Conservation (phyloP, 306 rosid species). For the Hylodesmum podocarpum region DNA sequence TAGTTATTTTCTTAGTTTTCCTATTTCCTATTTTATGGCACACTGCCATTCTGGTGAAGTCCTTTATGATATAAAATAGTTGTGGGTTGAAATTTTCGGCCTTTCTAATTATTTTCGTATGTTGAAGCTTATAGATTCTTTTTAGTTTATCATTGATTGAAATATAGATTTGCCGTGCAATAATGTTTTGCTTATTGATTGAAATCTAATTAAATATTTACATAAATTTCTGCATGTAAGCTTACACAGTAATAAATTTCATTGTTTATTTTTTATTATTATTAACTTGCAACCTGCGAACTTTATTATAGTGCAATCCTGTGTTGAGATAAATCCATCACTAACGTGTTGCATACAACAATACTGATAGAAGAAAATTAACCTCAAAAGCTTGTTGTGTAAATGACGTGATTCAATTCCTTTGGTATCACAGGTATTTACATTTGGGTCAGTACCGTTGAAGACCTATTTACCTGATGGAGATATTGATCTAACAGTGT, state of each 20-base stretch:
- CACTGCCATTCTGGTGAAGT: not conserved
- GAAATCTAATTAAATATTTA: too few relatives aligned
- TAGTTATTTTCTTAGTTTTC: not conserved
- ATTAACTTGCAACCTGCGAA: not conserved
- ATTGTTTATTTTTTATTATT: too few relatives aligned
- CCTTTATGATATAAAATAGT: not conserved
- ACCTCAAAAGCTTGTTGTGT: not conserved
- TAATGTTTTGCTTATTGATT: not conserved
- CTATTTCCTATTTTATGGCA: not conserved
- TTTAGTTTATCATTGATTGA: not conserved
- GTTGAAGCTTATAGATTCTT: not conserved
- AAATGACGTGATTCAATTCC: conserved; percentile 5
- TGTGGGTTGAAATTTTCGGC: not conserved
- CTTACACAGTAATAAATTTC: too few relatives aligned
- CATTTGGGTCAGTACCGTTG: conserved; percentile 83
- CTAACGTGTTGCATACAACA: not conserved
- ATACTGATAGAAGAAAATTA: not conserved
- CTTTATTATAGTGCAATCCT: not conserved
- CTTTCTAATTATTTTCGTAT: not conserved
- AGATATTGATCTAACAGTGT: conserved; percentile 77
- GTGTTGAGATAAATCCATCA: not conserved
- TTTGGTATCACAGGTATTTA: conserved; percentile 51
- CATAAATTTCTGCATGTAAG: too few relatives aligned
- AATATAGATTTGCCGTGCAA: not conserved
- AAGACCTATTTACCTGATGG: conserved; percentile 94